Evolutionary conservation across 305 asterid genomes (phyloP), one percentile per base, ranked within the genome.

Genomic region (Fraxinus platypoda): DNA sequence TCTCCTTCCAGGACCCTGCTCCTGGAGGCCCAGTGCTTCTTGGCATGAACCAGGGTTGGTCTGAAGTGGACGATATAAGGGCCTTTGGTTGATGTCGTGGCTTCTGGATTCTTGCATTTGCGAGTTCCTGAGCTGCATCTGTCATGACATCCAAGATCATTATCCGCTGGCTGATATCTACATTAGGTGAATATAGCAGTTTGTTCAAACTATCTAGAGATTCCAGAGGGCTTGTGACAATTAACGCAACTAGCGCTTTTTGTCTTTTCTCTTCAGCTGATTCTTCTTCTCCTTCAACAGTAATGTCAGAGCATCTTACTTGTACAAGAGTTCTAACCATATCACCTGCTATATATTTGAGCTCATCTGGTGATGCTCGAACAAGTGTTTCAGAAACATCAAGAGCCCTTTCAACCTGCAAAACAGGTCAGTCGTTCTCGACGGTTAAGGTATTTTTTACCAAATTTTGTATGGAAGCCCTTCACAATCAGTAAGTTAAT

Each of bases 321-420:
- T 92, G 97, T 64, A 96, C 84, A 73, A 96, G 97, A 81, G 88
- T 88, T 88, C 90, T 92, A 49, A 88, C 91, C 79, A 96, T 87
- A 83, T 94, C 98, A 83, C 94, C 86, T 34, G 97, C 97, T 85
- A 92, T 80, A 75, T 82, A 93, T 82, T 88, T 92, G 64, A 96
- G 97, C 90, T 94, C 99, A 75, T 94, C 98, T n/a, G 99, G 98
- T 80, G 95, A 89, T 78, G 99, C 98, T 88, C 97, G 93, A 74
- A 96, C 89, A 83, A 96, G 97, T 82, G 88, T 91, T 92, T 94
- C 99, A 79, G 91, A 93, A 85, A 88, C 94, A 88, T 92, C 93
- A 84, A 96, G 97, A 74, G 98, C 98, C 77, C 85, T 91, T 78
- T 93, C 98, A 73, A 96, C 98, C 98, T 95, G 95, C 79, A 84